Base-by-base conservation (phyloP, 2,329 filamentous ascomycete genomes). In the Pseudogymnoascus sp. region DNA sequence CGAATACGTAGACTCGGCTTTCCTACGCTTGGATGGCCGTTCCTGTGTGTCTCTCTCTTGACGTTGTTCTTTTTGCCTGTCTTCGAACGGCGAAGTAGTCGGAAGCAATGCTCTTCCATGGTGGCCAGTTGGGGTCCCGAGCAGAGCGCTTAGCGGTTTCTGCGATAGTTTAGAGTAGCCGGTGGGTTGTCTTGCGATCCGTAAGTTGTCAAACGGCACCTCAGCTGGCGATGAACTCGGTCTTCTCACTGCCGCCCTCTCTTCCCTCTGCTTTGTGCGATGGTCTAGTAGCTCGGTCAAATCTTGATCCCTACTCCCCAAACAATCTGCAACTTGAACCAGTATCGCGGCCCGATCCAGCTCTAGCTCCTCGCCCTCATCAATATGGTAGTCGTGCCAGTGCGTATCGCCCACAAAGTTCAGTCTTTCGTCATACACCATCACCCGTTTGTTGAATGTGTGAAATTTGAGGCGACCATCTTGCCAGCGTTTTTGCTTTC, bases 401-500 rank as follows among this genome's bases (percentile, higher is more conserved):
- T 96, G 91, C 34, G 86, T 85, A 73, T 96, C 93, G 2, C 92
- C 93, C 28, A 97, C 82, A 67, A 88, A 91, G 73, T 93, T 91
- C 0, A 89, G 86, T 2, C 84, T 79, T 56, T 90, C 86, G 73
- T 96, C 92, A 70, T 95, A 93, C 5, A 96, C 90, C 90, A 97
- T 96, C 65, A 95, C 80, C 4, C 91, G 86, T 72, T 87, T 90
- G 78, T 97, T 97, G 83, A 96, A 96, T 0, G 89, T 89, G 72
- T 97, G 93, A 67, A 89, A 96, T 67, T 89, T 89, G 66, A 97
- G 83, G 61, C 86, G 86, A 37, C 93, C 93, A 87, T 97, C 93
- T 71, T 96, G 91, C 93, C 93, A 97, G 65, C 90, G 82, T 74
- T 97, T 97, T 69, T 91, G 87, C 77, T 97, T 97, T 63, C 90